Evolutionary conservation across 225 moss, liverwort and hornwort genomes (phyloP).

Genomic region (Marchantia polymorpha): DNA sequence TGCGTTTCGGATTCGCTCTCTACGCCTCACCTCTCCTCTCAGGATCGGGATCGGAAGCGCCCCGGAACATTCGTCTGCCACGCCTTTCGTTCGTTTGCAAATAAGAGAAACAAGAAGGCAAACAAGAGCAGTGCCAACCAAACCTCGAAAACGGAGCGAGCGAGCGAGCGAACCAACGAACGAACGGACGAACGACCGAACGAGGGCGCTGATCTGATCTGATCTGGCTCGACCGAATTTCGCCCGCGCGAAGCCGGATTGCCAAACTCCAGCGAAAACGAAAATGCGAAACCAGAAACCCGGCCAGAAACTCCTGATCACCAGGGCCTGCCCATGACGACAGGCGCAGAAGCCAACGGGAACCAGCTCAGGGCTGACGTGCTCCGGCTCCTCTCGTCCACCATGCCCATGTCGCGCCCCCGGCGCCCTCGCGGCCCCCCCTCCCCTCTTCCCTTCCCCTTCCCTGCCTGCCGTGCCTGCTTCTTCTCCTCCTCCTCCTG

Average conservation of each 20-base stretch:
- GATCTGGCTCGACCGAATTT: slow-evolving; percentile 17
- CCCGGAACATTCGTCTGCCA: slow-evolving; percentile 1
- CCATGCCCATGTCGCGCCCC: slow-evolving; percentile 23
- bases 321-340: slow-evolving; percentile 18
- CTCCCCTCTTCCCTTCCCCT: neutral
- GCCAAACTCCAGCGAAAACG: slow-evolving; percentile 1
- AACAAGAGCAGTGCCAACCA: slow-evolving; percentile 28
- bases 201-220: slow-evolving; percentile 13
- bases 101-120: slow-evolving; percentile 16
- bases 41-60: slow-evolving; percentile 24
- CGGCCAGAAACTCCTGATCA: slow-evolving; percentile 17
- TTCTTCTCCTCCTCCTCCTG: slow-evolving; percentile 6
- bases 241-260: slow-evolving; percentile 6
- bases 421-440: slow-evolving; percentile 18
- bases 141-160: slow-evolving; percentile 16
- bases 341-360: slow-evolving; percentile 12
- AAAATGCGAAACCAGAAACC: slow-evolving; percentile 20
- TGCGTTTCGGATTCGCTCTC: neutral
- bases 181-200: slow-evolving; percentile 1
- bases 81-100: slow-evolving; percentile 5
- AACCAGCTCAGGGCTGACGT: slow-evolving; percentile 31
- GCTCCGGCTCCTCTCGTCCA: slow-evolving; percentile 8
- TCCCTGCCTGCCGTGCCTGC: neutral
- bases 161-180: slow-evolving; percentile 9
- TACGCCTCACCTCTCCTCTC: slow-evolving; percentile 20